Evolutionary conservation across 306 rosid species (phyloP).

Genomic region (Prinsepia uniflora): DNA sequence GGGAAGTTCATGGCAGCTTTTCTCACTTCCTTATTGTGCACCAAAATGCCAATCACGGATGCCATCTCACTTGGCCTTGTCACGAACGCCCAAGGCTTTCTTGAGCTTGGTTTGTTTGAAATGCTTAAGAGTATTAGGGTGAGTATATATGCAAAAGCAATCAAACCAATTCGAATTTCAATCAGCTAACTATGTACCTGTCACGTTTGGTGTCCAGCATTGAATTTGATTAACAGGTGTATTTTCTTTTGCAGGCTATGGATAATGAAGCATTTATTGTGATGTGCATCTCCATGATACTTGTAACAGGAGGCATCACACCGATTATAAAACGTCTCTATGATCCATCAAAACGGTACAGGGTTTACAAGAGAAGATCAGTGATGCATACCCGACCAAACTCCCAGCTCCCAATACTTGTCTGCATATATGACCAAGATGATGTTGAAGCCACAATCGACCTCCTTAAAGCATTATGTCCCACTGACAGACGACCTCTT

Average conservation of each 20-base stretch:
- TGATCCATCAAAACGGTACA: conserved; percentile 34
- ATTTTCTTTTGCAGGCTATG: conserved; percentile 10
- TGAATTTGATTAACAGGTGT: no score
- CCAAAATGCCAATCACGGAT: conserved; percentile 25
- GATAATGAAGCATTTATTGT: conserved; percentile 20
- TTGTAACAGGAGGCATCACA: conserved; percentile 18
- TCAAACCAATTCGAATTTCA: neutral
- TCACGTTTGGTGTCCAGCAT: no score
- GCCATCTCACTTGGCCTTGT: conserved; percentile 34
- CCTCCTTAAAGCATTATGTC: conserved; percentile 36
- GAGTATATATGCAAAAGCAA: neutral
- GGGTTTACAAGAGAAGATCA: conserved; percentile 21
- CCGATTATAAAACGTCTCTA: conserved; percentile 22
- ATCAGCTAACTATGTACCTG: no score
- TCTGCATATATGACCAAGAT: conserved; percentile 29
- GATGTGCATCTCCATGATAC: conserved; percentile 16
- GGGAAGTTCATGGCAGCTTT: conserved; percentile 35
- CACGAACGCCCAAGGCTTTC: conserved; percentile 33
- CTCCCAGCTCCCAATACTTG: conserved; percentile 21
- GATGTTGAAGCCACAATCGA: conserved; percentile 23
- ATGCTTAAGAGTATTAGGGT: conserved; percentile 15
- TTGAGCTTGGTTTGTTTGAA: conserved; percentile 29
- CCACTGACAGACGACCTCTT: conserved; percentile 25
- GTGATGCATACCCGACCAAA: conserved; percentile 18
- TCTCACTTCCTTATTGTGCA: neutral